These are phyloP conservation scores for Myotisia sp. DNA, from an alignment of 2,329 filamentous ascomycete species.

Conservation along the genomic window DNA sequence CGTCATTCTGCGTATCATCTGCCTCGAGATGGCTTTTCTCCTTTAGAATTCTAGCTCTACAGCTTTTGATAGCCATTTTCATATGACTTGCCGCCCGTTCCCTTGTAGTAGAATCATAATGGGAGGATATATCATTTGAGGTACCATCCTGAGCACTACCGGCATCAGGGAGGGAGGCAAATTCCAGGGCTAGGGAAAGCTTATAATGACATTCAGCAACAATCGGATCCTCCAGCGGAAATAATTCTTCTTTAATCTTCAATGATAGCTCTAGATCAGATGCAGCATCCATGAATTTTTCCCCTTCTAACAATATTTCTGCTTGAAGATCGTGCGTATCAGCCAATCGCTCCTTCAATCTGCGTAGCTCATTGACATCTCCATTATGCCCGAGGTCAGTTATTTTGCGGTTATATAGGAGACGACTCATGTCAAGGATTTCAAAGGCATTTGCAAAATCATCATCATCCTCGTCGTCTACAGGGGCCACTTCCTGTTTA, in stretches of 20 bases:
- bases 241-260: conserved; percentile 62
- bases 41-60: conserved; percentile 39
- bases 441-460: conserved; percentile 52
- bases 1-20: conserved; percentile 27
- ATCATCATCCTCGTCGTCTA: conserved; percentile 44
- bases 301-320: conserved; percentile 94
- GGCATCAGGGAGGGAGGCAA: conserved; percentile 59
- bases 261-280: conserved; percentile 66
- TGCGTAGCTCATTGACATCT: conserved; percentile 28
- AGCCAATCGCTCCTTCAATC: conserved; percentile 71
- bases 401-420: conserved; percentile 44
- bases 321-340: conserved; percentile 89
- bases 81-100: conserved; percentile 44
- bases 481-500: conserved; percentile 29
- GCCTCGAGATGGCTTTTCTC: conserved; percentile 35
- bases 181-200: conserved; percentile 85
- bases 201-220: conserved; percentile 95
- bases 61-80: conserved; percentile 46
- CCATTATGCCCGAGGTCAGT: conserved; percentile 34
- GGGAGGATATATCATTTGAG: conserved; percentile 10
- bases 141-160: conserved; percentile 26
- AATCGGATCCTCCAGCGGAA: conserved; percentile 65
- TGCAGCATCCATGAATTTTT: conserved; percentile 80
- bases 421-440: conserved; percentile 47
- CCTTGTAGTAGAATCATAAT: conserved; percentile 36